phyloP scores from a whole-genome alignment of 129 eudicot species.

The Heracleum sosnowskyi region DNA sequence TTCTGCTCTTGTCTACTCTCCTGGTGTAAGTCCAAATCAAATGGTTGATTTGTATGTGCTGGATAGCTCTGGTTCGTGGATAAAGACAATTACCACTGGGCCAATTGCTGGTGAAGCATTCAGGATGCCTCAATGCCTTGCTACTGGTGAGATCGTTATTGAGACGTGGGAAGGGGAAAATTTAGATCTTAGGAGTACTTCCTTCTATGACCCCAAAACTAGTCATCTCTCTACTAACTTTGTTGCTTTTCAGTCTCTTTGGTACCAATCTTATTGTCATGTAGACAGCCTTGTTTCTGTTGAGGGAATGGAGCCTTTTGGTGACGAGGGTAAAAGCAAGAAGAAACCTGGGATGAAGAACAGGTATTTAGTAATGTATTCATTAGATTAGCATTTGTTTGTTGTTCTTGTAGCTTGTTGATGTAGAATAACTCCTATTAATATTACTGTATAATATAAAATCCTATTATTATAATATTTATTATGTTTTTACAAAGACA shows the following conservation, averaged over 20 bases:
- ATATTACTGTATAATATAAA: no score
- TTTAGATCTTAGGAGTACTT: not conserved
- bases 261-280: not conserved
- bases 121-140: not conserved
- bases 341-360: not conserved
- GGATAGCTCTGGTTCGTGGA: conserved; percentile 3
- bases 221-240: not conserved
- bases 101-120: not conserved
- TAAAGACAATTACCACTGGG: not conserved
- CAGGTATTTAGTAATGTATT: not conserved
- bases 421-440: not conserved
- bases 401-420: not conserved
- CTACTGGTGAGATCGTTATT: not conserved
- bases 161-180: not conserved
- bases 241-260: not conserved
- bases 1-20: not conserved
- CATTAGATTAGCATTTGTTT: not conserved
- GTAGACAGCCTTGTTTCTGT: conserved; percentile 6
- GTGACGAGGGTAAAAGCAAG: not conserved
- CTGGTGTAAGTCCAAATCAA: not conserved
- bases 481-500: not conserved
- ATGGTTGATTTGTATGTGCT: not conserved
- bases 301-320: not conserved
- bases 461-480: no score
- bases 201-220: not conserved